Evolutionary conservation across 2,329 filamentous ascomycete species (phyloP).

Genomic region (Aspergillus viridinutans): DNA sequence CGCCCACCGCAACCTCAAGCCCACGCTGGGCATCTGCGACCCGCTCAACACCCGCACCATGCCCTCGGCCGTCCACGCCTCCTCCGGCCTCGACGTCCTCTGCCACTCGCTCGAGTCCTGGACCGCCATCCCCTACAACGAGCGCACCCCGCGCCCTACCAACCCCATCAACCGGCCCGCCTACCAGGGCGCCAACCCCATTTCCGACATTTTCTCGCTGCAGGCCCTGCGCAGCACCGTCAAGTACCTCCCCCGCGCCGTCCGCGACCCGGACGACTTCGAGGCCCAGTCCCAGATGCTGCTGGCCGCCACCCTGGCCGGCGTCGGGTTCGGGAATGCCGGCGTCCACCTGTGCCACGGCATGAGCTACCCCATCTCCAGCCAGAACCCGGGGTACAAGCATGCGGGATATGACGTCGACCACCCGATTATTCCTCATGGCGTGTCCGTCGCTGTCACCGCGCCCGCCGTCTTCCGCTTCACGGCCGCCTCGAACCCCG

Average conservation of each 20-base stretch:
- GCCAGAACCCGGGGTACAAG: conserved; percentile 86
- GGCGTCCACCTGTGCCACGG: conserved; percentile 87
- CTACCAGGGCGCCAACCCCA: conserved; percentile 96
- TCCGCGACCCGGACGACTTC: conserved; percentile 80
- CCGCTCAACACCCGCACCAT: conserved; percentile 92
- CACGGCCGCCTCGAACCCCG: conserved; percentile 85
- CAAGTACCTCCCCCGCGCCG: conserved; percentile 86
- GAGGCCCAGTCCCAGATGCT: conserved; percentile 97
- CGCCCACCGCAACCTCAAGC: conserved; percentile 91
- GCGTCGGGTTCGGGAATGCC: conserved; percentile 95
- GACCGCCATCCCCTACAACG: conserved; percentile 93
- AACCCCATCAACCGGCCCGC: conserved; percentile 90
- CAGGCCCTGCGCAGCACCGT: conserved; percentile 77
- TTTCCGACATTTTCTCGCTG: conserved; percentile 94
- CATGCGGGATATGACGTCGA: conserved; percentile 81
- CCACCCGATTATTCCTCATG: conserved; percentile 83
- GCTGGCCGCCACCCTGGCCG: conserved; percentile 86
- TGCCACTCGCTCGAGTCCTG: conserved; percentile 95
- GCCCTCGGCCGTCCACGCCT: conserved; percentile 88
- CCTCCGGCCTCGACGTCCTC: conserved; percentile 87
- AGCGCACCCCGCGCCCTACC: conserved; percentile 74
- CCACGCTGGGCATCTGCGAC: conserved; percentile 81
- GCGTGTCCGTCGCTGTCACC: conserved; percentile 89
- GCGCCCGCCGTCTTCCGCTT: conserved; percentile 93
- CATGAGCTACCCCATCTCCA: conserved; percentile 97